Percentiles rank a stretch among this genome's conserved stretches.
Evolutionary conservation across 1,284 basidiomycete species (phyloP).

Genomic region (Papiliotrema nemorosa): DNA sequence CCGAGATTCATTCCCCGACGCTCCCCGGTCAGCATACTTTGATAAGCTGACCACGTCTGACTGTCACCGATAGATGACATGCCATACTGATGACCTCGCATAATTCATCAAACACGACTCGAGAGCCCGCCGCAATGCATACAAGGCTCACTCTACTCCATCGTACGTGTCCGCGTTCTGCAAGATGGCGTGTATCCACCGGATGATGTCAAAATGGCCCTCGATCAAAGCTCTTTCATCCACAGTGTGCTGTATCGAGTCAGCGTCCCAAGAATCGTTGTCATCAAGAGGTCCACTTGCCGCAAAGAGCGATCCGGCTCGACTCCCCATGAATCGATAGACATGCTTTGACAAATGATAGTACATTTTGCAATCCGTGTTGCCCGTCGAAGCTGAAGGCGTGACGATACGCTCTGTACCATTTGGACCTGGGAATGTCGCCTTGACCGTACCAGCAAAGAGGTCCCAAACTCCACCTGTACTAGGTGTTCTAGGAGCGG

Average conservation of each 20-base stretch:
- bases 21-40: no score
- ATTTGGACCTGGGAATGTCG: slow-evolving; percentile 30
- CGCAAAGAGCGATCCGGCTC: slow-evolving; percentile 13
- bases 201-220: slow-evolving; percentile 33
- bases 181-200: slow-evolving; percentile 46
- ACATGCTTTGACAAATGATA: slow-evolving; percentile 46
- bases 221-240: slow-evolving; percentile 40
- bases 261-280: background rate
- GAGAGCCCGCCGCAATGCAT: no score
- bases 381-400: slow-evolving; percentile 37
- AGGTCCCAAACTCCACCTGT: slow-evolving; percentile 44
- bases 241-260: slow-evolving; percentile 44
- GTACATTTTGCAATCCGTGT: slow-evolving; percentile 46
- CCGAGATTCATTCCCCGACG: no score
- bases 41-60: no score
- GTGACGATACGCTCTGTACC: slow-evolving; percentile 39
- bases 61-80: no score
- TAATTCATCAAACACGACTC: no score
- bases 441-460: slow-evolving; percentile 47
- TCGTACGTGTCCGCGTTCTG: slow-evolving; percentile 44
- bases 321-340: slow-evolving; percentile 41
- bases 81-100: no score
- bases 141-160: slow-evolving; percentile 40
- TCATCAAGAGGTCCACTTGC: slow-evolving; percentile 22
- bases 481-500: slow-evolving; percentile 41